Conservation (phyloP, 306 rosid species). For the Calophaca sinica region DNA sequence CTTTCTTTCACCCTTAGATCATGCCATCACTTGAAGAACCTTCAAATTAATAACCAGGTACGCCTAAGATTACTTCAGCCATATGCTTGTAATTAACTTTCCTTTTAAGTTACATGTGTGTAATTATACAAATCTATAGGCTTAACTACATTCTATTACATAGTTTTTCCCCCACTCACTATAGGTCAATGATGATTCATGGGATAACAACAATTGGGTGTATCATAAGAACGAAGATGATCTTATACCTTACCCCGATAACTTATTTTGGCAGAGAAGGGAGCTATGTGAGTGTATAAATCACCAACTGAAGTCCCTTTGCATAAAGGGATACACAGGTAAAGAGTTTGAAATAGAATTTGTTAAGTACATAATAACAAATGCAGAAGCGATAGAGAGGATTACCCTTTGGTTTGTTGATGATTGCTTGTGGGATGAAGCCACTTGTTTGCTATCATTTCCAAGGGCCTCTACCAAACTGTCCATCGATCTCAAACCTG, state of each 20-base stretch:
- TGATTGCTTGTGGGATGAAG: neutral
- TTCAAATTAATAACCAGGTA: constrained; percentile 9
- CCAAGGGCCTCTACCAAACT: neutral
- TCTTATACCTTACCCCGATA: neutral
- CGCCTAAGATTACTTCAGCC: neutral
- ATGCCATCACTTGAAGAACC: neutral
- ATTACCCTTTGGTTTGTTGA: constrained; percentile 19
- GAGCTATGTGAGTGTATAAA: neutral
- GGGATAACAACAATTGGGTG: too few relatives aligned
- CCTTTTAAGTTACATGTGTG: neutral
- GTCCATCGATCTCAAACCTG: constrained; percentile 7
- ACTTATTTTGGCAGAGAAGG: neutral
- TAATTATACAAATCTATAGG: neutral
- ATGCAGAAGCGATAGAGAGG: neutral
- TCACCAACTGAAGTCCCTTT: neutral
- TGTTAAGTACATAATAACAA: constrained; percentile 10
- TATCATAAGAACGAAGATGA: neutral
- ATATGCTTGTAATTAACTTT: neutral
- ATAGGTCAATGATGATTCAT: neutral
- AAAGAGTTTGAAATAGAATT: neutral
- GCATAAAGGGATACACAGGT: constrained; percentile 9
- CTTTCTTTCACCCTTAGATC: neutral
- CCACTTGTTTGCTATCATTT: neutral
- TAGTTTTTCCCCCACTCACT: neutral
- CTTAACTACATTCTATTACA: neutral